Evolutionary conservation across 2,329 filamentous ascomycete species (phyloP).

Genomic region (Niveomyces coronatus): DNA sequence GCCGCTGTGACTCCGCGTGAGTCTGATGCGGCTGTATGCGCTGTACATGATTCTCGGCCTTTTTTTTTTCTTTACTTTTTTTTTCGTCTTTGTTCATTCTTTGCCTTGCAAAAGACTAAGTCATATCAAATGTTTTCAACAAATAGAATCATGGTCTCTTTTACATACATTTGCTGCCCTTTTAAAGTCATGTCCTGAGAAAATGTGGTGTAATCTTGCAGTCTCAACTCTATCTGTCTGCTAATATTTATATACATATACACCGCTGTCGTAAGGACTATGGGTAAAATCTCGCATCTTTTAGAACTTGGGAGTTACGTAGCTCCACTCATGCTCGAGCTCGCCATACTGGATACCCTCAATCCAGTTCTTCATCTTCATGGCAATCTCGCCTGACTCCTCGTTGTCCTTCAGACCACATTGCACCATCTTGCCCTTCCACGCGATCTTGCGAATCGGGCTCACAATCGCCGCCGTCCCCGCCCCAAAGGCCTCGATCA

Average conservation of each 20-base stretch:
- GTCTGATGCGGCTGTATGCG: conserved; percentile 7
- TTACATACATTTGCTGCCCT: conserved; percentile 3
- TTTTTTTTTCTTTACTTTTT: conserved; percentile 17
- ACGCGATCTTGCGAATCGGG: conserved; percentile 81
- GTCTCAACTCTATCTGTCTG: conserved; percentile 3
- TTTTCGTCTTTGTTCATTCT: too few relatives aligned
- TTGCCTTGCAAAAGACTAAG: conserved; percentile 16
- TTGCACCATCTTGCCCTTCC: conserved; percentile 70
- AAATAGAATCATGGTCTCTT: conserved; percentile 14
- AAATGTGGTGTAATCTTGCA: background rate
- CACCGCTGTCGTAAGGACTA: too few relatives aligned
- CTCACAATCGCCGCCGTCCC: conserved; percentile 92
- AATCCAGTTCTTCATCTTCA: conserved; percentile 92
- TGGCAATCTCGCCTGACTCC: conserved; percentile 80
- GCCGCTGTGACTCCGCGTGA: conserved; percentile 9
- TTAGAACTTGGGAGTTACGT: conserved; percentile 29
- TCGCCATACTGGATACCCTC: conserved; percentile 93
- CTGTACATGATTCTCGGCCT: conserved; percentile 24
- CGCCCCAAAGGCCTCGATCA: conserved; percentile 88
- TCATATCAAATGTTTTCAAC: conserved; percentile 18
- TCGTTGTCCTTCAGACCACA: conserved; percentile 73
- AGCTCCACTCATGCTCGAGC: conserved; percentile 86
- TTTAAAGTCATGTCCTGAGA: too few relatives aligned
- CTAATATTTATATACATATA: conserved; percentile 3
- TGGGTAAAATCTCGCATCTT: too few relatives aligned